Conservation (phyloP, 1,139 yeast species). For the Sugiyamaella grinbergsii region DNA sequence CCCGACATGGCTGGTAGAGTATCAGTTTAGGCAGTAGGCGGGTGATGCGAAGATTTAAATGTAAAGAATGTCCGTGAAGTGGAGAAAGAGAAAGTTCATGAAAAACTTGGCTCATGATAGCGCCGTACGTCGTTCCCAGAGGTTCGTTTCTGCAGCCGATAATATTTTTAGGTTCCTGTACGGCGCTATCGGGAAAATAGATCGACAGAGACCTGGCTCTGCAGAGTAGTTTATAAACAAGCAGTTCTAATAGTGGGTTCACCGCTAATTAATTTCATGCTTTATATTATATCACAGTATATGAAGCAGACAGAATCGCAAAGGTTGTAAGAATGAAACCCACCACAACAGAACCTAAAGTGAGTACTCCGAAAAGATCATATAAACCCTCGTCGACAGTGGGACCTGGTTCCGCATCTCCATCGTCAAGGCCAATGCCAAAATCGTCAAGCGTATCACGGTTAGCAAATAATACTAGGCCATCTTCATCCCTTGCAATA, state of each 20-base stretch:
- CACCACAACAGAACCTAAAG: not conserved
- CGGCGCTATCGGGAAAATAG: slow-evolving; percentile 8
- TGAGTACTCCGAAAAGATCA: not conserved
- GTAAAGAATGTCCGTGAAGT: too few relatives aligned
- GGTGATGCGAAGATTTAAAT: not conserved
- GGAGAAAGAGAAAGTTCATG: not conserved
- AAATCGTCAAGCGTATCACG: not conserved
- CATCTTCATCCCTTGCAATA: slow-evolving; percentile 9
- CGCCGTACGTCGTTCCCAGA: too few relatives aligned
- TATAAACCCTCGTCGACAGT: not conserved
- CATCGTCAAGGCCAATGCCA: not conserved
- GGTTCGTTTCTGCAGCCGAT: too few relatives aligned
- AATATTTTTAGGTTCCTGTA: too few relatives aligned
- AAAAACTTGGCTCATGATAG: not conserved
- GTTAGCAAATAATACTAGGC: slow-evolving; percentile 1
- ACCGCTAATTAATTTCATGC: not conserved
- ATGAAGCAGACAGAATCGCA: not conserved
- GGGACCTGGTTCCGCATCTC: not conserved
- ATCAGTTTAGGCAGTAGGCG: not conserved
- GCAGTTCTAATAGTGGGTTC: not conserved
- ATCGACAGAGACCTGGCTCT: slow-evolving; percentile 2
- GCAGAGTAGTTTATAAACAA: slow-evolving; percentile 1
- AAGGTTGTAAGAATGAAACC: not conserved
- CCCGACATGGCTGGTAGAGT: slow-evolving; percentile 25
- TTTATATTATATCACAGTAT: not conserved